Base-by-base conservation (phyloP, 441 rosid species). In the Mallotus repandus region DNA sequence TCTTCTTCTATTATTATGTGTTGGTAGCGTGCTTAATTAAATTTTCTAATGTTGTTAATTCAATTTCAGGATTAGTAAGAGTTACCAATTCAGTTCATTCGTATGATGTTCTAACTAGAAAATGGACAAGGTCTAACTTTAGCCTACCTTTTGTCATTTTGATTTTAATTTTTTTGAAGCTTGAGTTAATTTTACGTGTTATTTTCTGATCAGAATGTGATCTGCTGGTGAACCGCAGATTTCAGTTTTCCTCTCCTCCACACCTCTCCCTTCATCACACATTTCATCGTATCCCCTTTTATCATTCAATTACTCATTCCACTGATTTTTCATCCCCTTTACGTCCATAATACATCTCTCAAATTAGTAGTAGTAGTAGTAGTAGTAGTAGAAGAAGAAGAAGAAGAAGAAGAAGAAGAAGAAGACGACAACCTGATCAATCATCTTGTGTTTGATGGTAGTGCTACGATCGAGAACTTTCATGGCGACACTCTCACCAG, bases 401-500 rank as follows among this genome's bases (percentile, higher is more conserved):
- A 76, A 60, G 19, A 1, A 5, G 21, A 46, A 38, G 43, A 76
- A 50, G 29, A 25, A 25, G 29, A 25, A 63, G 43, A 56, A 43
- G 32, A 54, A 4, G 25, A 91, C 98, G n/a, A n/a, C n/a, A n/a
- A n/a, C n/a, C 97, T 91, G 97, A 62, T 91, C 96, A 56, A 83
- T 87, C 98, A 94, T 94, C 83, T 89, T 95, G 77, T 94, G 99
- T 58, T 91, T 93, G 86, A 93, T 78, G 78, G 93, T 96, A 69
- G 97, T 86, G 79, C 77, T 86, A 45, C 98, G 97, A 88, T 96
- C 99, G 62, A 96, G 88, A 50, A 93, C 86, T 83, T 93, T 96
- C 98, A 93, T 87, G 82, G 99, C 99, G 25, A 96, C 99, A 78
- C 99, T 96, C 83, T 93, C 97, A 9, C 99, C 98, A 38, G 98